A percentile compares a stretch with the other conserved stretches of the same genome.
Conservation (phyloP, 2,329 filamentous ascomycete species). For the Monilinia polystroma region DNA sequence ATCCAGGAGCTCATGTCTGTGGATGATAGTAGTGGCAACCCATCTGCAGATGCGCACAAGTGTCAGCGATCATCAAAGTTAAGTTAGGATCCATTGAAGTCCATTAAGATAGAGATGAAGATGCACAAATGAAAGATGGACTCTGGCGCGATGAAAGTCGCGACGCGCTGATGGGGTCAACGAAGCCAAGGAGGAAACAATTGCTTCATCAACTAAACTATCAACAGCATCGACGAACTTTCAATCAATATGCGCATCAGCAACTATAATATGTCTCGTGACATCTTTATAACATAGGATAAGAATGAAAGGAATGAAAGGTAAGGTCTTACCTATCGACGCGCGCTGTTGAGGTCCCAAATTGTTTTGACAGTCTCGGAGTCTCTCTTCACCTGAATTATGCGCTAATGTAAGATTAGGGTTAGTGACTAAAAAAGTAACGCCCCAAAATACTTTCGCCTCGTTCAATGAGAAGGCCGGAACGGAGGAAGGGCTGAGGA, state of each 20-base stretch:
- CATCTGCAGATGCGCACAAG: constrained; percentile 38
- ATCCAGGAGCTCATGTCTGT: constrained; percentile 71
- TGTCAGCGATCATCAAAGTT: constrained; percentile 36
- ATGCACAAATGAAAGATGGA: constrained; percentile 19
- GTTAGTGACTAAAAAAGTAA: constrained; percentile 25
- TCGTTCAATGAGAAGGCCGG: constrained; percentile 1
- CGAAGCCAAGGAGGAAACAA: constrained; percentile 25
- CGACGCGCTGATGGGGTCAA: constrained; percentile 23
- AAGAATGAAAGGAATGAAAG: constrained; percentile 20
- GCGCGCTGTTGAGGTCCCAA: constrained; percentile 30
- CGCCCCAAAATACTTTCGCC: constrained; percentile 19
- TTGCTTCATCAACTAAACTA: constrained; percentile 27
- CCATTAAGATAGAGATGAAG: constrained; percentile 15
- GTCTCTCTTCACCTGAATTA: constrained; percentile 23
- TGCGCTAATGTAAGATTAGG: constrained; percentile 21
- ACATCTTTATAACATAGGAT: constrained; percentile 24
- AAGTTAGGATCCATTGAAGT: constrained; percentile 20
- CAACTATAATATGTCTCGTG: constrained; percentile 18
- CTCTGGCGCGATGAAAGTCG: constrained; percentile 22
- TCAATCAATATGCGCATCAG: constrained; percentile 17
- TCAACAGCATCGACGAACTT: constrained; percentile 16
- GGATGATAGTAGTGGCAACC: constrained; percentile 43
- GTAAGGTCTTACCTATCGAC: constrained; percentile 41
- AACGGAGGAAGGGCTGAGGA: constrained; percentile 3
- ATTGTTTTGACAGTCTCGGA: constrained; percentile 24